Evolutionary conservation across 257 asterid genomes (phyloP), one percentile per base, ranked within the genome.

Genomic region (Gentiana straminea): DNA sequence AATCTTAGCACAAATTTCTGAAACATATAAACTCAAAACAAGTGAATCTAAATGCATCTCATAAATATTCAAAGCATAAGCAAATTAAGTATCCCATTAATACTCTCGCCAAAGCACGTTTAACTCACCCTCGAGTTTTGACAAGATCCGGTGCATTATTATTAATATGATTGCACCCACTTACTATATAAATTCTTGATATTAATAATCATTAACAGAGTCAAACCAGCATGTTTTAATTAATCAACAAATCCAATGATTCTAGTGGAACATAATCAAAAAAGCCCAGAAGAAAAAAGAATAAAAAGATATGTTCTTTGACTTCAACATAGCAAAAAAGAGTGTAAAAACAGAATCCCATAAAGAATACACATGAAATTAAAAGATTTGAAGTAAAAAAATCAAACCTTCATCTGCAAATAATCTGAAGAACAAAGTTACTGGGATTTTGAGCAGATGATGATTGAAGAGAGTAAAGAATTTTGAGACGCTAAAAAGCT

Each of bases 1-100:
- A 89, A 63, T 35, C 73, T 77, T 82, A 89, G 59, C 56, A 84
- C 84, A 62, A 73, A 78, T 67, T 89, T 89, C 95, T 89, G 86
- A 69, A 56, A 35, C 71, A 61, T 8, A 54, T 43, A 47, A 54
- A 12, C 3, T n/a, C 34, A 38, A 3, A 49, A 33, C 43, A 51
- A 63, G 6, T 13, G 49, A 67, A 47, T 13, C 48, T 5, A 32
- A 52, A 55, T 58, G 36, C 50, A 34, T 35, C 5, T 6, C 34
- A 38, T 55, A 57, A 55, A 50, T 13, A 55, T 46, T 36, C 54
- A 35, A 58, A 58, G 7, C 55, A 53, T 33, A 35, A 46, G 10
- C 61, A 45, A 46, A 54, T 46, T 0, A 33, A 63, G 7, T 35
- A 50, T 11, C 36, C 48, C 7, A 47, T 34, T 33, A 3, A 59